Evolutionary conservation across 2,329 filamentous ascomycete species (phyloP).

Genomic region (Botryotinia convoluta): DNA sequence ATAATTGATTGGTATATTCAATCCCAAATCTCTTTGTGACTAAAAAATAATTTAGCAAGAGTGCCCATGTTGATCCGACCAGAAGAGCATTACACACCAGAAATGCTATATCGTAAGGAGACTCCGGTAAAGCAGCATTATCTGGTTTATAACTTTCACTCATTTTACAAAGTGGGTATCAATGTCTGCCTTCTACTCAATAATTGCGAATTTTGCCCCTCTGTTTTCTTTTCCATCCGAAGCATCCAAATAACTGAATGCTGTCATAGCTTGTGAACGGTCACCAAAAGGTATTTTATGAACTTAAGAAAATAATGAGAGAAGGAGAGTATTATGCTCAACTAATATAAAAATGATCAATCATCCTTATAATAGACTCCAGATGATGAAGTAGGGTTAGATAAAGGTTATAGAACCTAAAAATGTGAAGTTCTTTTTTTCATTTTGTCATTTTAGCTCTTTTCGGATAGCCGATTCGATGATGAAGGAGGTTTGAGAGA

Average conservation of each 20-base stretch:
- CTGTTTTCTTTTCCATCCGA: slow-evolving; percentile 1
- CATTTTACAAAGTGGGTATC: slow-evolving; percentile 37
- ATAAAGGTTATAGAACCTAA: neutral
- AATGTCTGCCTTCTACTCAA: neutral
- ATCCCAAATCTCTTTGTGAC: slow-evolving; percentile 61
- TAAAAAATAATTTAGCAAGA: slow-evolving; percentile 24
- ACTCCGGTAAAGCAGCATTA: slow-evolving; percentile 38
- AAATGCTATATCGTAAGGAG: slow-evolving; percentile 35
- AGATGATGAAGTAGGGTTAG: neutral
- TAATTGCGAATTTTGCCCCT: neutral
- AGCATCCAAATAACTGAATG: neutral
- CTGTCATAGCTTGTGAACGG: neutral
- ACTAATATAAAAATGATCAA: neutral
- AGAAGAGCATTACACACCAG: slow-evolving; percentile 25
- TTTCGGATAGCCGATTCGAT: slow-evolving; percentile 1
- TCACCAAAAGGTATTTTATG: neutral
- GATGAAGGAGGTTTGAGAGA: neutral
- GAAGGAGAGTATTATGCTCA: neutral
- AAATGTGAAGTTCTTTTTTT: neutral
- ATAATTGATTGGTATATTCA: slow-evolving; percentile 61
- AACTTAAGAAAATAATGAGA: neutral
- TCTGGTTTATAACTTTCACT: slow-evolving; percentile 43
- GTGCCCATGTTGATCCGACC: neutral
- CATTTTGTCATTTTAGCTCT: neutral
- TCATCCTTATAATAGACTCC: neutral